phyloP scores from a whole-genome alignment of 148 eudicot genomes.

The Talinum fruticosum region DNA sequence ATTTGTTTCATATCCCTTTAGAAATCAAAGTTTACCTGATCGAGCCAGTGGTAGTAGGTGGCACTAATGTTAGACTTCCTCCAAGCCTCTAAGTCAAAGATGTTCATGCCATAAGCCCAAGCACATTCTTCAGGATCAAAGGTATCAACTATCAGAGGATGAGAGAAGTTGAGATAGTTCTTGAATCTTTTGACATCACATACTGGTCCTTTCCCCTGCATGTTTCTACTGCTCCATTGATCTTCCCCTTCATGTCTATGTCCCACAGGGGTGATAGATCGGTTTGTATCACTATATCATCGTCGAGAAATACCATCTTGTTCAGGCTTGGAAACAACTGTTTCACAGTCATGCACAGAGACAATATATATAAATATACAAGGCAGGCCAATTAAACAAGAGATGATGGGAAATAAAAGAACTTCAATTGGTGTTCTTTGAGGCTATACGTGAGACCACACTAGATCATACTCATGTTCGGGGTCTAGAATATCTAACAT shows the following conservation, averaged over 20 bases:
- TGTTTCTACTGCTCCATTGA: slow-evolving; percentile 87
- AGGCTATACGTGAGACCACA: background rate
- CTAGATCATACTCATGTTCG: background rate
- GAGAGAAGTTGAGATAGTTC: slow-evolving; percentile 82
- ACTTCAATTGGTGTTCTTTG: background rate
- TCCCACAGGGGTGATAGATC: slow-evolving; percentile 86
- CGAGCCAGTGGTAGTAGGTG: slow-evolving; percentile 78
- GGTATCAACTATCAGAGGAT: slow-evolving; percentile 58
- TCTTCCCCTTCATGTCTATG: slow-evolving; percentile 79
- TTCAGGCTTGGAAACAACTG: slow-evolving; percentile 86
- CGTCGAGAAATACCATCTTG: slow-evolving; percentile 82
- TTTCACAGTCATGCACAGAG: slow-evolving; percentile 15
- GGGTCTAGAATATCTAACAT: background rate
- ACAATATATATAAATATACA: background rate
- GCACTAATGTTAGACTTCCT: slow-evolving; percentile 68
- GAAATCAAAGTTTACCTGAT: slow-evolving; percentile 46
- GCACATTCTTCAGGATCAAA: slow-evolving; percentile 87
- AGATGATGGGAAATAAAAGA: background rate
- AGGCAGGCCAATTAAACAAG: background rate
- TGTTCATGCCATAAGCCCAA: slow-evolving; percentile 97
- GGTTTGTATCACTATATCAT: slow-evolving; percentile 80
- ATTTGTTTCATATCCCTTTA: background rate
- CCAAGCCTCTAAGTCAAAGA: slow-evolving; percentile 85
- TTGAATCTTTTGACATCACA: slow-evolving; percentile 84
- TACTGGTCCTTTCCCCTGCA: slow-evolving; percentile 75